Percentiles rank a stretch among this genome's conserved stretches.
Conservation (phyloP, 2,329 filamentous ascomycete genomes). For the Fusarium austroafricanum region DNA sequence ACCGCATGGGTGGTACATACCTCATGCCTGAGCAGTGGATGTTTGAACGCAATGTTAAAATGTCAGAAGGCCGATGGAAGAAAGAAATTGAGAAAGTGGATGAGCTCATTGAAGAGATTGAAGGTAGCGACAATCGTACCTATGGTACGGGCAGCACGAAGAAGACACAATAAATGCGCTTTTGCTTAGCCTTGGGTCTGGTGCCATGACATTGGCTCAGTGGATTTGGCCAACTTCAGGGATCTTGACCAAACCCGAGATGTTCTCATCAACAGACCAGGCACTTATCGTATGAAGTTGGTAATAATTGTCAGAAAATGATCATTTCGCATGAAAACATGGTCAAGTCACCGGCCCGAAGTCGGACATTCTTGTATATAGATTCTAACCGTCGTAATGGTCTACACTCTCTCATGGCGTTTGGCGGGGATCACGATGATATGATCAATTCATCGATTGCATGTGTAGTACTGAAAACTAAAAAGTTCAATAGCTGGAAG, state of each 20-base stretch:
- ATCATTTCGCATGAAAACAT: not conserved
- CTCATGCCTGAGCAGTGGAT: constrained; percentile 86
- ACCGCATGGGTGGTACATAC: constrained; percentile 88
- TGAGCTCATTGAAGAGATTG: constrained; percentile 77
- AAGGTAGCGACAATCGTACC: constrained; percentile 64
- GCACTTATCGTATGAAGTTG: not conserved
- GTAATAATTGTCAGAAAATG: not conserved
- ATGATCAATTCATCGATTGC: constrained; percentile 34
- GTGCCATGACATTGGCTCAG: not conserved
- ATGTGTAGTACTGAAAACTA: constrained; percentile 33
- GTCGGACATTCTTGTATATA: constrained; percentile 33
- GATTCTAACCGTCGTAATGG: constrained; percentile 26
- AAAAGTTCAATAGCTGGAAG: constrained; percentile 22
- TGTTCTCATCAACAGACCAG: not conserved
- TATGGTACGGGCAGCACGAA: constrained; percentile 58
- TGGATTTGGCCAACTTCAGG: not conserved
- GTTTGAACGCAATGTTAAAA: constrained; percentile 86
- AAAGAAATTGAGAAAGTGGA: constrained; percentile 71
- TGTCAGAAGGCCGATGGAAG: constrained; percentile 83
- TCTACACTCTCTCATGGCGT: constrained; percentile 33
- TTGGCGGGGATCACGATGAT: constrained; percentile 22
- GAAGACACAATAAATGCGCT: constrained; percentile 52
- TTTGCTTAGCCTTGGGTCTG: not conserved
- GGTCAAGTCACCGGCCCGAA: not conserved
- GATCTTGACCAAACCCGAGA: not conserved